Percentiles rank a stretch among this genome's conserved stretches.
Evolutionary conservation across 108 stramenopile genomes (phyloP).

Genomic region (Cyclostephanos tholiformis): DNA sequence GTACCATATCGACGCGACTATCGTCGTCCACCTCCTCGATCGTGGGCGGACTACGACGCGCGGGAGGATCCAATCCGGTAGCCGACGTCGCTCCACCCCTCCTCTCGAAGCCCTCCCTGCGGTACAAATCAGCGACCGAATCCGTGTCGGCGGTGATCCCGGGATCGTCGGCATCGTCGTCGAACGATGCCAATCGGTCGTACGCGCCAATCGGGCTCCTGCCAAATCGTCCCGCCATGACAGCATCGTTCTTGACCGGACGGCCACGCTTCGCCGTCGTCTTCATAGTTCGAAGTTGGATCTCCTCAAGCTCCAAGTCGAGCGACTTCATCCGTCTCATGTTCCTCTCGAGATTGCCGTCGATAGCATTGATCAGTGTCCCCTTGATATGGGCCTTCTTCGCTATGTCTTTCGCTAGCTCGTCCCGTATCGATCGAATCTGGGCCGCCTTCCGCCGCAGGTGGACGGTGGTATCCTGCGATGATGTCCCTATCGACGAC

Average conservation of each 20-base stretch:
- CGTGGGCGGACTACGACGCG: slow-evolving; percentile 29
- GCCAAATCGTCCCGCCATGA: background rate
- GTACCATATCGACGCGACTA: background rate
- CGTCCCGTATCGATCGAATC: slow-evolving; percentile 22
- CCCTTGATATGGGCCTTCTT: slow-evolving; percentile 43
- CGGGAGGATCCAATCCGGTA: slow-evolving; percentile 41
- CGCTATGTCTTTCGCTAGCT: slow-evolving; percentile 18
- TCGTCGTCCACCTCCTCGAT: background rate
- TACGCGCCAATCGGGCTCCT: slow-evolving; percentile 12
- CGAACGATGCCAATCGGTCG: slow-evolving; percentile 15
- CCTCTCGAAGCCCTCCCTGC: slow-evolving; percentile 4
- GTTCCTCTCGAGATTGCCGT: slow-evolving; percentile 35
- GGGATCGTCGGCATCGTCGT: slow-evolving; percentile 28
- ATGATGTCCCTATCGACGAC: too few relatives aligned
- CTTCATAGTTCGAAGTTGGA: slow-evolving; percentile 31
- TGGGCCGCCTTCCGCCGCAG: slow-evolving; percentile 35
- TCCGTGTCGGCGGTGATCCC: slow-evolving; percentile 37
- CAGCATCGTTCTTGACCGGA: background rate
- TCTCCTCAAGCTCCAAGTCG: slow-evolving; percentile 26
- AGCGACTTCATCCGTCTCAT: slow-evolving; percentile 11
- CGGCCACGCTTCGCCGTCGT: slow-evolving; percentile 4
- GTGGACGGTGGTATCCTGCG: slow-evolving; percentile 10
- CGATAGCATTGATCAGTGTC: slow-evolving; percentile 39
- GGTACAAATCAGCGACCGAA: slow-evolving; percentile 17
- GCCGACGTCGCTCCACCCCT: background rate